Percentiles rank a stretch among this genome's conserved stretches.
phyloP scores from a whole-genome alignment of 768 basidiomycete genomes.

The Boletus rufocinnamomeus region DNA sequence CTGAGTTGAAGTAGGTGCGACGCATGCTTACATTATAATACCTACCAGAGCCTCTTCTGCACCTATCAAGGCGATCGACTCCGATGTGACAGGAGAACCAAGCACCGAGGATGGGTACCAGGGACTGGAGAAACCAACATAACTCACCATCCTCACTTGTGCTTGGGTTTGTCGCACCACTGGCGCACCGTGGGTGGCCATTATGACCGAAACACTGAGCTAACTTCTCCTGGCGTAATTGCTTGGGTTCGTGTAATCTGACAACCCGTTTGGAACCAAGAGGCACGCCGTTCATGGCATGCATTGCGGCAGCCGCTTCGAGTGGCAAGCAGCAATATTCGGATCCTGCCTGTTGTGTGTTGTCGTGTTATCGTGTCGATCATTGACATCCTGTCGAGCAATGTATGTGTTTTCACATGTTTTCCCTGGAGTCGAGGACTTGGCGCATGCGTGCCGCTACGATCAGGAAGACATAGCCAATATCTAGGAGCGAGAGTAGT shows the following conservation, averaged over 20 bases:
- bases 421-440: no score
- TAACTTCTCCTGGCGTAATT: conserved; percentile 83
- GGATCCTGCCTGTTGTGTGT: no score
- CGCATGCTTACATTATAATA: conserved; percentile 69
- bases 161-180: conserved; percentile 84
- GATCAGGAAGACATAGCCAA: no score
- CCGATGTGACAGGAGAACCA: conserved; percentile 56
- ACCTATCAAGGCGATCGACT: conserved; percentile 62
- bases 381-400: no score
- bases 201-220: conserved; percentile 81
- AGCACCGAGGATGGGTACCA: conserved; percentile 52
- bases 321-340: conserved; percentile 8
- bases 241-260: conserved; percentile 88
- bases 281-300: conserved; percentile 75
- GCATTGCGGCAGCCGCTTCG: conserved; percentile 71
- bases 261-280: conserved; percentile 81
- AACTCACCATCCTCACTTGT: conserved; percentile 79
- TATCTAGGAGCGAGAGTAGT: not conserved
- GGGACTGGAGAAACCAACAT: conserved; percentile 73
- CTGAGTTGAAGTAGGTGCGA: not conserved
- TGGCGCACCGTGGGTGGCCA: conserved; percentile 76
- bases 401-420: no score
- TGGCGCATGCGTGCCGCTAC: no score
- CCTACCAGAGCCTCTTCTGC: conserved; percentile 79
- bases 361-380: no score